Percentiles rank a stretch among this genome's conserved stretches.
Conservation (phyloP, 768 basidiomycete species). For the Gloeopeniophorella convolvens region DNA sequence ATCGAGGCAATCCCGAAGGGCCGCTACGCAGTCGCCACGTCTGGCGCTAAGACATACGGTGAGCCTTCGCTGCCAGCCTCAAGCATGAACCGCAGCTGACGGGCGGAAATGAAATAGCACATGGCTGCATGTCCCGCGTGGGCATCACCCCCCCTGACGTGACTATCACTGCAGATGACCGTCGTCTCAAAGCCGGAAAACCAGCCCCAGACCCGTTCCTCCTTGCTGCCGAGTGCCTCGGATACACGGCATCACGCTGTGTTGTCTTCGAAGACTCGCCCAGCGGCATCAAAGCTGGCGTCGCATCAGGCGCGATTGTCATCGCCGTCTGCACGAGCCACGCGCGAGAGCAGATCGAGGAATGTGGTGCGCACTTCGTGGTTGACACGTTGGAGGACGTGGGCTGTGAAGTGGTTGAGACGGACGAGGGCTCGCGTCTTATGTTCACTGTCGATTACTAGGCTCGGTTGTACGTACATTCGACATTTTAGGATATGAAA, state of each 20-base stretch:
- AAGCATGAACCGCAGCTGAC: conserved; percentile 13
- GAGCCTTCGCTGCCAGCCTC: conserved; percentile 21
- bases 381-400: conserved; percentile 51
- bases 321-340: conserved; percentile 75
- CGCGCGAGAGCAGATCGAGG: conserved; percentile 45
- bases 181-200: conserved; percentile 60
- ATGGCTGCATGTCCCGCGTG: conserved; percentile 65
- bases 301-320: conserved; percentile 66
- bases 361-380: conserved; percentile 50
- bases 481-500: background rate
- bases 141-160: conserved; percentile 61
- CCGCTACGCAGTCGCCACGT: conserved; percentile 68
- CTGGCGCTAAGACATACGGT: conserved; percentile 67
- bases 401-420: conserved; percentile 34
- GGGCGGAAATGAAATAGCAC: conserved; percentile 30
- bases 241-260: conserved; percentile 50
- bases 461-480: background rate
- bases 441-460: conserved; percentile 35
- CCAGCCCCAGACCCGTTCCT: conserved; percentile 60
- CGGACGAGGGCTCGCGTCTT: conserved; percentile 31
- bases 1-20: conserved; percentile 60
- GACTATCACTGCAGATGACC: conserved; percentile 73
- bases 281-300: conserved; percentile 58
- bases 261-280: conserved; percentile 77
- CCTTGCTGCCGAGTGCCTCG: conserved; percentile 53